Conservation (phyloP, 345 rosid species). For the Brassica incana region DNA sequence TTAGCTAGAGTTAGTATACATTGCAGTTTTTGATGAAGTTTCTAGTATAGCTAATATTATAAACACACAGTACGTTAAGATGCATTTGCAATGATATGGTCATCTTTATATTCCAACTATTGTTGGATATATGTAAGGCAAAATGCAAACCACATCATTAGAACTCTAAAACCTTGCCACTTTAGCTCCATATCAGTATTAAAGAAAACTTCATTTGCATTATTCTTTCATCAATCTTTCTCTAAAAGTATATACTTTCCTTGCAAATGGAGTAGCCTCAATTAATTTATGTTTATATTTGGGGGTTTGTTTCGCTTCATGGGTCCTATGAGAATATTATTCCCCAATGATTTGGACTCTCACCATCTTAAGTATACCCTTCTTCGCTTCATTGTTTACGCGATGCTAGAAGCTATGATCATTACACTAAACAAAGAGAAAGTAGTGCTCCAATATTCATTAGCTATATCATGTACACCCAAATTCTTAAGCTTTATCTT, state of each 20-base stretch:
- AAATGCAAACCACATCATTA: constrained; percentile 41
- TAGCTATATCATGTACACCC: constrained; percentile 23
- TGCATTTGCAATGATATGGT: constrained; percentile 20
- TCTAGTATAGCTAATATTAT: not conserved
- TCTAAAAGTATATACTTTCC: constrained; percentile 39
- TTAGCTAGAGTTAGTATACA: not conserved
- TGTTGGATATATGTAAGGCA: constrained; percentile 36
- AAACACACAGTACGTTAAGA: not conserved
- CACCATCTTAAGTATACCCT: constrained; percentile 21
- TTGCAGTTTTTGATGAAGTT: constrained; percentile 11
- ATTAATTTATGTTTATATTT: constrained; percentile 27
- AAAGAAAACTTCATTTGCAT: constrained; percentile 33
- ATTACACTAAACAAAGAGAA: constrained; percentile 34
- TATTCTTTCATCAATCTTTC: constrained; percentile 29
- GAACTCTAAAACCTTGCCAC: constrained; percentile 38
- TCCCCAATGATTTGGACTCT: constrained; percentile 45
- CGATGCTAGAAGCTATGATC: constrained; percentile 28
- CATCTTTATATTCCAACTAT: constrained; percentile 30
- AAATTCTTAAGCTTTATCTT: constrained; percentile 19
- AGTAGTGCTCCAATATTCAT: constrained; percentile 30
- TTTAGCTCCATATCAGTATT: constrained; percentile 24
- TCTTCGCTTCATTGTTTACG: constrained; percentile 29
- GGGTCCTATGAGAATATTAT: constrained; percentile 39
- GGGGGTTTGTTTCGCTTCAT: constrained; percentile 8
- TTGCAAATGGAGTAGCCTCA: constrained; percentile 41